Base-by-base conservation (phyloP, 2,329 filamentous ascomycete genomes). In the Blastomyces parvus region DNA sequence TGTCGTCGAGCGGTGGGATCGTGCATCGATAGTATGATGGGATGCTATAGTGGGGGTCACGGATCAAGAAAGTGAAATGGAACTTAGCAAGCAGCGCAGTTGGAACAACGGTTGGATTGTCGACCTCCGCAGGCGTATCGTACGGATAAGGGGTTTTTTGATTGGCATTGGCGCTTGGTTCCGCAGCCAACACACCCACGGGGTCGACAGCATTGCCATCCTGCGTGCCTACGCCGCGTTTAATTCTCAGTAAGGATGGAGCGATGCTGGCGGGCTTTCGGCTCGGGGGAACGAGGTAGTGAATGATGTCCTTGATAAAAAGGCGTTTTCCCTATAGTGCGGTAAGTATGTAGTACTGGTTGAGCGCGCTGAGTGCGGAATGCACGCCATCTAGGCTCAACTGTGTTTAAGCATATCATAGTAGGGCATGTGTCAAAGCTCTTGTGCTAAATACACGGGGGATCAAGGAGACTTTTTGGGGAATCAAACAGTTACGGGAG, bases 221-320 rank as follows among this genome's bases (percentile, higher is more conserved):
- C 30, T 73, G 67, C 36, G 83, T 85, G 67, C 84, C 84, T 64
- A 88, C 84, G 57, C 84, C 84, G 53, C 83, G 82, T 72, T 84
- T 83, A 69, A 80, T 79, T 69, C 77, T 76, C 60, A 77, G 72
- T 60, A 97, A 82, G n/a, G 91, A 96, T 2, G 89, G 89, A 11
- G 90, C 91, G 65, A 94, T 85, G 59, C 80, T 81, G 60, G 90
- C 84, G 17, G 84, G 81, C 70, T 88, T 83, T 57, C 83, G 81
- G 66, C 88, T 80, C 3, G 90, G 90, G 5, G 91, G 89, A 67
- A 96, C 82, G 68, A 97, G 82, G 76, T 97, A 97, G 77, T 97
- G 88, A 63, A 89, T 88, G 80, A 97, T 99, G 76, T 97, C 94
- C 77, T 99, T 99, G 83, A 99, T 94, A 80, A 97, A 97, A 70